phyloP scores from a whole-genome alignment of 108 stramenopile genomes.

The Nitzschia sp. region DNA sequence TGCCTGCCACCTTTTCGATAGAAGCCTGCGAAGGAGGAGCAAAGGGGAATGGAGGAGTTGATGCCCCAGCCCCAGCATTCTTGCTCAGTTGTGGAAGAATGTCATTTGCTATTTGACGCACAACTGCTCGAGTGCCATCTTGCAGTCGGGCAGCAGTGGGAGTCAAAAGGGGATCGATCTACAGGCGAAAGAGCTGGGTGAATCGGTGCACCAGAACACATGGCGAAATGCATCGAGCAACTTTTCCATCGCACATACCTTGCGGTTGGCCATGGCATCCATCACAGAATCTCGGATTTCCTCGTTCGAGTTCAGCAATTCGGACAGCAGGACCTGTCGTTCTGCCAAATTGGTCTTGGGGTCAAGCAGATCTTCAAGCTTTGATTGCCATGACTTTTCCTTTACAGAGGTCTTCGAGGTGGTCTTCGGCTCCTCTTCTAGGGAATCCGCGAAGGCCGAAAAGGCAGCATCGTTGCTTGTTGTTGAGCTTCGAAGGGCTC shows the following conservation, averaged over 20 bases:
- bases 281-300: conserved; percentile 73
- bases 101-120: conserved; percentile 78
- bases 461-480: conserved; percentile 37
- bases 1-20: conserved; percentile 55
- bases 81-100: conserved; percentile 68
- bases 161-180: conserved; percentile 83
- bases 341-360: conserved; percentile 66
- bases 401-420: neutral
- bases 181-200: too few relatives aligned
- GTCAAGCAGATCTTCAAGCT: conserved; percentile 66
- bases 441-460: conserved; percentile 53
- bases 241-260: conserved; percentile 55
- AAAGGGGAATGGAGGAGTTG: conserved; percentile 20
- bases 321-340: conserved; percentile 70
- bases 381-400: conserved; percentile 65
- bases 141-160: conserved; percentile 72
- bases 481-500: neutral
- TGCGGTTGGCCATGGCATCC: conserved; percentile 65
- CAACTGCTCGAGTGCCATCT: conserved; percentile 81
- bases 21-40: conserved; percentile 39
- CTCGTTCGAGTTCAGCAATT: conserved; percentile 67
- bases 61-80: neutral
- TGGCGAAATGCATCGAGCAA: neutral
- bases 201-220: neutral
- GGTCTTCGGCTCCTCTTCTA: conserved; percentile 27